A percentile compares a stretch with the other conserved stretches of the same genome.
phyloP scores from a whole-genome alignment of 1,284 basidiomycete species.

The Pseudomicrostroma phylloplanum region DNA sequence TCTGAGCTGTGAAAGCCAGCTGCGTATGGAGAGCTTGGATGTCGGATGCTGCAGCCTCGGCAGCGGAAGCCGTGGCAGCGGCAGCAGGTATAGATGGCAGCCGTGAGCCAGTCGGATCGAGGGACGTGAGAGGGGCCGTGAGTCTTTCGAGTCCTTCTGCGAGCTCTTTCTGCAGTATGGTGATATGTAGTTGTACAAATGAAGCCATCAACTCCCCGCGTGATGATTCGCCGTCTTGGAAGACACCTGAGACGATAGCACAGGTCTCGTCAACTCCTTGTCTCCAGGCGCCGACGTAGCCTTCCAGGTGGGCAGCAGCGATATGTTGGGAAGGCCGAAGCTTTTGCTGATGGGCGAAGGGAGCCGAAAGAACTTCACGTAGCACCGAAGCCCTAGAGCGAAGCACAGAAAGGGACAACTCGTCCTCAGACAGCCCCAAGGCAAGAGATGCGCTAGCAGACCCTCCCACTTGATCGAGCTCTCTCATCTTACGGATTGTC shows the following conservation, averaged over 20 bases:
- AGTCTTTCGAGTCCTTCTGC: not conserved
- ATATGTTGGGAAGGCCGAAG: not conserved
- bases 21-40: not conserved
- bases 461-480: not conserved
- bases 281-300: slow-evolving; percentile 1
- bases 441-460: not conserved
- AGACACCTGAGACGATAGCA: not conserved
- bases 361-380: not conserved
- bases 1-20: not conserved
- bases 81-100: not conserved
- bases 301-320: slow-evolving; percentile 3
- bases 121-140: not conserved
- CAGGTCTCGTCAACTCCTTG: slow-evolving; percentile 2
- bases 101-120: not conserved
- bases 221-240: not conserved
- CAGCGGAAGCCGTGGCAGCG: not conserved
- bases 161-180: not conserved
- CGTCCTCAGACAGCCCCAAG: not conserved
- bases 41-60: not conserved
- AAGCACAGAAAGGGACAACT: not conserved
- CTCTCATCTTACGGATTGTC: not conserved
- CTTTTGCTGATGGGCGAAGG: not conserved
- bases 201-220: not conserved
- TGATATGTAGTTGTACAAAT: not conserved
- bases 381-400: not conserved